phyloP scores from a whole-genome alignment of 371 early-diverging fungal species.

The Mucor racemosus region DNA sequence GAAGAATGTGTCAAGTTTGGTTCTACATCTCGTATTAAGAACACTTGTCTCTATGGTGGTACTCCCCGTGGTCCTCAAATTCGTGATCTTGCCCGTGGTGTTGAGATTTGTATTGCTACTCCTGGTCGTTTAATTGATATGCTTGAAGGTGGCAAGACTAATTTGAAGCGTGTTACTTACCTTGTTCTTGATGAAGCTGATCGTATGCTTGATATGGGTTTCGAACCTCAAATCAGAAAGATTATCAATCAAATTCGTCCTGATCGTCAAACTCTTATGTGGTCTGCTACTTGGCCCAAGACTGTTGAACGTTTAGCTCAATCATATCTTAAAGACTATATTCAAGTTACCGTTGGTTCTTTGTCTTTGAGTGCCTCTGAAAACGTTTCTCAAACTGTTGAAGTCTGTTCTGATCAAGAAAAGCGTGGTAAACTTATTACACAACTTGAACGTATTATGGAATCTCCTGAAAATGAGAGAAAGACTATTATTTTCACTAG shows the following conservation, averaged over 20 bases:
- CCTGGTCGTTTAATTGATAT: constrained; percentile 99
- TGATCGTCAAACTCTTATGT: constrained; percentile 99
- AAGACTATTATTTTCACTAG: constrained; percentile 98
- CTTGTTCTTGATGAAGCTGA: constrained; percentile 99
- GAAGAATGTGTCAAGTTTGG: constrained; percentile 94
- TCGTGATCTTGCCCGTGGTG: constrained; percentile 86
- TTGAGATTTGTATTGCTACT: constrained; percentile 98
- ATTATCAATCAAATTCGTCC: constrained; percentile 99
- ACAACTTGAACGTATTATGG: constrained; percentile 80
- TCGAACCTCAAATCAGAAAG: constrained; percentile 99
- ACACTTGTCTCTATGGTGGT: constrained; percentile 97
- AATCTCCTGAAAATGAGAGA: constrained; percentile 66
- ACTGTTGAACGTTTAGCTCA: constrained; percentile 94
- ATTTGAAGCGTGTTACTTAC: constrained; percentile 95
- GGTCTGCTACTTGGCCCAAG: constrained; percentile 99
- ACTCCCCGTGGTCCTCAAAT: constrained; percentile 96
- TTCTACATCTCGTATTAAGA: constrained; percentile 84
- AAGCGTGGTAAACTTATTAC: constrained; percentile 81
- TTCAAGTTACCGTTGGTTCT: constrained; percentile 99
- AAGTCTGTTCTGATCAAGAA: constrained; percentile 87
- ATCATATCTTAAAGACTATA: constrained; percentile 94
- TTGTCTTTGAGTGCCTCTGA: constrained; percentile 94
- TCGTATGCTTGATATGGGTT: constrained; percentile 99
- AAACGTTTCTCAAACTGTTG: constrained; percentile 92
- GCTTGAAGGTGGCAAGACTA: constrained; percentile 87